Base-by-base conservation (phyloP, 345 rosid genomes). In the Euphorbia peplus region DNA sequence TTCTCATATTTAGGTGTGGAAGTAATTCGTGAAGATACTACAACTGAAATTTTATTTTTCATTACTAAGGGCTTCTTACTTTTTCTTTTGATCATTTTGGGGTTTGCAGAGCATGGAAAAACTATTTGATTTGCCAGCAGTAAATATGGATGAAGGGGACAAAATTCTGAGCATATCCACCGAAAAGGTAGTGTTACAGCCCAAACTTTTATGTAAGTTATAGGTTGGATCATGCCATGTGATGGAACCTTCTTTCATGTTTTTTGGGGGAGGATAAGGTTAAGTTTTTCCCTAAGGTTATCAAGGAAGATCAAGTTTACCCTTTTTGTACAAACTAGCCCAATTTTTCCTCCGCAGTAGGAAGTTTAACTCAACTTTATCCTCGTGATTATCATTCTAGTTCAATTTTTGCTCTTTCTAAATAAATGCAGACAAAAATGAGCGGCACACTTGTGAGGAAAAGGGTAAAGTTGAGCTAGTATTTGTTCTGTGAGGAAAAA, bases 71-170 rank as follows among this genome's bases (percentile, higher is more conserved):
- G 11, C 52, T 60, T 59, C 25, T 53, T 14, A 25, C 13, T 47
- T 47, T 57, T 51, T 4, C 5, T 30, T 60, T 61, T 53, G 10
- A 19, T 12, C 57, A 60, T 42, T 22, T 59, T 58, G 55, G 25
- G 14, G 28, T 37, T 35, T 68, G 73, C 73, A 86, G 91, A 82
- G 87, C 80, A 79, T 84, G 84, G 71, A 68, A 28, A 79, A 72
- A 66, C 81, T 84, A 26, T 68, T 82, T 68, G 80, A 82, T 73
- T 42, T 16, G 18, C 79, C 84, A 30, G 67, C 73, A 4, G 53
- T 35, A 59, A 57, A 8, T 48, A 61, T 51, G 30, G 80, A 66
- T 3, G 63, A 60, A 65, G 67, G 58, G 58, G 66, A 30, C 60
- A 71, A 61, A 41, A n/a, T 2, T 64, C 64, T 30, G 42, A 76